These are phyloP conservation scores for Xylaria sp. DNA, from an alignment of 2,329 filamentous ascomycete genomes.

Conservation along the genomic window DNA sequence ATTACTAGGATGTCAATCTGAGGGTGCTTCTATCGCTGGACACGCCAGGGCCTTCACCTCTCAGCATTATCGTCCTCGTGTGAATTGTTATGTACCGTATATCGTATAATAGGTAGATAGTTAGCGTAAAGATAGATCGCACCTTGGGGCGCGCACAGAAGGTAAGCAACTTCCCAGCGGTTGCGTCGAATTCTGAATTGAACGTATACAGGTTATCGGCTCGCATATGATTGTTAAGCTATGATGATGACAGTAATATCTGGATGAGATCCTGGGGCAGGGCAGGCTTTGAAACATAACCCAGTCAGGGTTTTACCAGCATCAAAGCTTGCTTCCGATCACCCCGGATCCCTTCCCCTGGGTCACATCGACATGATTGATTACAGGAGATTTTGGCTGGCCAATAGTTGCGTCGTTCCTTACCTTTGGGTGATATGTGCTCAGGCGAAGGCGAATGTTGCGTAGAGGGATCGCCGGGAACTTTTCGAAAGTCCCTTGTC, in stretches of 20 bases:
- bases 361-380: slow-evolving; percentile 13
- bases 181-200: neutral
- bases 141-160: neutral
- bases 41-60: neutral
- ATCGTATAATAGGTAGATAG: neutral
- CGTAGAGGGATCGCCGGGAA: neutral
- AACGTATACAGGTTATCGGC: neutral
- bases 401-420: neutral
- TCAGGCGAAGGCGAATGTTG: slow-evolving; percentile 2
- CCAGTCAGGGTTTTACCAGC: slow-evolving; percentile 8
- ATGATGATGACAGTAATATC: slow-evolving; percentile 10
- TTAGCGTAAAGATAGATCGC: neutral
- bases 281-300: slow-evolving; percentile 20
- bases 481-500: neutral
- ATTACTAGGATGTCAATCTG: neutral
- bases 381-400: neutral
- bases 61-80: neutral
- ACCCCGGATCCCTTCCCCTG: slow-evolving; percentile 19
- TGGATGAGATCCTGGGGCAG: slow-evolving; percentile 4
- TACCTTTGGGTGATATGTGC: neutral
- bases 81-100: neutral
- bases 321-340: slow-evolving; percentile 9
- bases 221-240: neutral
- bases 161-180: neutral
- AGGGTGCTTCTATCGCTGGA: neutral